Evolutionary conservation across 305 asterid genomes (phyloP).

Genomic region (Fraxinus xanthoxyloides): DNA sequence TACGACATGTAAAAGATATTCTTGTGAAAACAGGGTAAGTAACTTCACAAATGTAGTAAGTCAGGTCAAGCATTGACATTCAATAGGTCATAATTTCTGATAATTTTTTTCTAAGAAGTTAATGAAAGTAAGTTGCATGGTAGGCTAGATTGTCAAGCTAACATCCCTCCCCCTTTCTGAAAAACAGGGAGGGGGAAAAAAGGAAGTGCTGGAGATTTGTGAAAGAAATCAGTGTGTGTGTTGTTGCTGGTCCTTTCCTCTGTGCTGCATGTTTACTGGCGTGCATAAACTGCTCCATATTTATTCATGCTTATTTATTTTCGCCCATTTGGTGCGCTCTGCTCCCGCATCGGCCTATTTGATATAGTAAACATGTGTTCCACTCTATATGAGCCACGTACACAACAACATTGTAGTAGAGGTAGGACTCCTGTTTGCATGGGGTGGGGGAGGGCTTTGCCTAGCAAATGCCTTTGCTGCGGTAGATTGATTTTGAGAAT

Average conservation of each 20-base stretch:
- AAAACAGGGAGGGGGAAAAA: not conserved
- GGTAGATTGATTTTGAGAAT: not conserved
- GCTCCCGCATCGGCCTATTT: not conserved
- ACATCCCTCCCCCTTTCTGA: not conserved
- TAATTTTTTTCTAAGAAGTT: not conserved
- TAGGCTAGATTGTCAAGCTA: not conserved
- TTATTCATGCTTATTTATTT: not conserved
- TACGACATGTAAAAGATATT: not conserved
- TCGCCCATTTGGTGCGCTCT: not conserved
- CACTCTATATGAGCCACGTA: not conserved
- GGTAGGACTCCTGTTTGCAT: not conserved
- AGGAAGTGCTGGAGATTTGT: not conserved
- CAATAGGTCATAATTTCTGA: not conserved
- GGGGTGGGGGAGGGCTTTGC: not conserved
- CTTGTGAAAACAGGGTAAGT: not conserved
- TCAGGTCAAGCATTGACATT: not conserved
- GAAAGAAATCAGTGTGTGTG: not conserved
- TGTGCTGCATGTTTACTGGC: not conserved
- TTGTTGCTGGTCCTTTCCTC: not conserved
- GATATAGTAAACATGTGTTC: not conserved
- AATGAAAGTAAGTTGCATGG: not conserved
- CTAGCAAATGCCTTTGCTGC: not conserved
- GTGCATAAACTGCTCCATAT: not conserved
- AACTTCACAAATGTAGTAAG: not conserved
- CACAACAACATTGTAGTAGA: not conserved